Conservation (phyloP, 306 rosid species). For the Trifolium pratense region DNA sequence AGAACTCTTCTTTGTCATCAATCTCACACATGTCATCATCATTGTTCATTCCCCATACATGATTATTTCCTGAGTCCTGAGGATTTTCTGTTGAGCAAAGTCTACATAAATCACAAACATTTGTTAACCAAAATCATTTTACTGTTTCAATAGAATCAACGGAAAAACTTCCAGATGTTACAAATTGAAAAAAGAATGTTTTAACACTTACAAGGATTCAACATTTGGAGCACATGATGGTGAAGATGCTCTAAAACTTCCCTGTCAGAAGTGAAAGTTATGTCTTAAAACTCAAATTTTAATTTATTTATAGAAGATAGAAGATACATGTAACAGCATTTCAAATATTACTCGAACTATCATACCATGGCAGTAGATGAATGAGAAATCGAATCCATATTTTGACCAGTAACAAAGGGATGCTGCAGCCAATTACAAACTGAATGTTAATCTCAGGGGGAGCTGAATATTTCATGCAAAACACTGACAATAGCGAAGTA, state of each 20-base stretch:
- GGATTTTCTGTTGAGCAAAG: conserved; percentile 56
- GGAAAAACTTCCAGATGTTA: conserved; percentile 39
- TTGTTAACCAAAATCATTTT: conserved; percentile 47
- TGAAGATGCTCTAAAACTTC: conserved; percentile 50
- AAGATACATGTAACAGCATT: conserved; percentile 30
- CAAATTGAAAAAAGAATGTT: conserved; percentile 21
- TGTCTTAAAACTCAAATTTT: conserved; percentile 27
- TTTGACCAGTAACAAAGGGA: conserved; percentile 84
- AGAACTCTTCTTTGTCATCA: conserved; percentile 68
- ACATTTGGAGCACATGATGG: conserved; percentile 49
- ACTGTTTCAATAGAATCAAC: conserved; percentile 52
- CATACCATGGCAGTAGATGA: conserved; percentile 66
- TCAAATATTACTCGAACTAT: conserved; percentile 33
- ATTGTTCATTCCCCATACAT: conserved; percentile 62
- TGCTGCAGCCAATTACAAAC: conserved; percentile 68
- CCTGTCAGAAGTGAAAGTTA: conserved; percentile 55
- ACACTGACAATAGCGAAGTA: conserved; percentile 18
- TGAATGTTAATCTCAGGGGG: conserved; percentile 35
- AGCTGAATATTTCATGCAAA: conserved; percentile 37
- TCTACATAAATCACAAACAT: conserved; percentile 64
- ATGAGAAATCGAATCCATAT: conserved; percentile 48
- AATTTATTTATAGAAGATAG: not conserved
- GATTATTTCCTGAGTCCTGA: conserved; percentile 51
- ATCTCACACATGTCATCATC: conserved; percentile 86
- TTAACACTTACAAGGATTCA: conserved; percentile 57